Percentiles rank a stretch among this genome's conserved stretches.
Evolutionary conservation across 805 yeast genomes (phyloP).

Genomic region (Yamadazyma phyllophila): DNA sequence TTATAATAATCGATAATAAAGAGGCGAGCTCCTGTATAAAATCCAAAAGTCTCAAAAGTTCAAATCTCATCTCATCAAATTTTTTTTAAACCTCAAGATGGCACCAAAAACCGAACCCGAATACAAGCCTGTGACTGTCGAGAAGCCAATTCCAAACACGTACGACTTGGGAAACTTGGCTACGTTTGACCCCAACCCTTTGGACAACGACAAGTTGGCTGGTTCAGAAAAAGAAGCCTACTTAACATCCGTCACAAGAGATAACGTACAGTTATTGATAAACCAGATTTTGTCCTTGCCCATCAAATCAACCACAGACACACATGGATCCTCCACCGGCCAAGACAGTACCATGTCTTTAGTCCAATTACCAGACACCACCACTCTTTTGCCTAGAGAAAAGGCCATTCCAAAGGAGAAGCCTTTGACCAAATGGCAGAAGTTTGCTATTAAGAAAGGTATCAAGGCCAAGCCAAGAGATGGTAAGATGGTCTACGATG

Average conservation of each 20-base stretch:
- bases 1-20: constrained; percentile 13
- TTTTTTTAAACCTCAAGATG: constrained; percentile 3
- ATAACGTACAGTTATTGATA: constrained; percentile 85
- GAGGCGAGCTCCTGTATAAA: background rate
- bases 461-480: constrained; percentile 85
- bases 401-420: constrained; percentile 92
- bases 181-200: constrained; percentile 84
- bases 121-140: constrained; percentile 78
- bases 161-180: constrained; percentile 91
- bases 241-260: constrained; percentile 71
- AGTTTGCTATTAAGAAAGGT: constrained; percentile 93
- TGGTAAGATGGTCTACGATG: constrained; percentile 88
- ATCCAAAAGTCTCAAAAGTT: background rate
- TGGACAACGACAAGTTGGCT: constrained; percentile 60
- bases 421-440: constrained; percentile 94
- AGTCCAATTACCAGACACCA: constrained; percentile 80
- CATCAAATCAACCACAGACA: constrained; percentile 78
- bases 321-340: constrained; percentile 55
- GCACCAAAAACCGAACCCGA: constrained; percentile 15
- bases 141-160: constrained; percentile 83
- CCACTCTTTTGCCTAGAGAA: constrained; percentile 85
- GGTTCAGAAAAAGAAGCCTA: constrained; percentile 61
- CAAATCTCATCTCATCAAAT: constrained; percentile 15
- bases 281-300: constrained; percentile 92
- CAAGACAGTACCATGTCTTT: constrained; percentile 77